Evolutionary conservation across 1,284 basidiomycete genomes (phyloP).

Genomic region (Irpex lacteus): DNA sequence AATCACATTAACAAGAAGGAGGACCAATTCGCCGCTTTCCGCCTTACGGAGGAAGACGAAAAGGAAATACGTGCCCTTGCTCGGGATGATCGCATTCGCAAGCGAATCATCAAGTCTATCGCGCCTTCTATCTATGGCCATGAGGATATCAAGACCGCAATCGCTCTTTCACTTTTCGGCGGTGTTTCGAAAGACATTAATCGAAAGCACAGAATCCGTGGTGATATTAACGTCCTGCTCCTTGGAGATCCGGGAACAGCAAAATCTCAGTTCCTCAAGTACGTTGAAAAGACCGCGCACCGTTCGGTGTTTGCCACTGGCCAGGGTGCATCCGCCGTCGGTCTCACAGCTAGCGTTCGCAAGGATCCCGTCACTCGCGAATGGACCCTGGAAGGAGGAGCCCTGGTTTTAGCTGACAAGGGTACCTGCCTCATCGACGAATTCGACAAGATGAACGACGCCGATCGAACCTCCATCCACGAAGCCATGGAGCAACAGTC

Average conservation of each 20-base stretch:
- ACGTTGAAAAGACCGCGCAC: conserved; percentile 97
- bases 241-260: conserved; percentile 98
- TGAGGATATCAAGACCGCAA: conserved; percentile 97
- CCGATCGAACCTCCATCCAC: conserved; percentile 96
- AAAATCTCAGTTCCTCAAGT: conserved; percentile 99
- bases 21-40: conserved; percentile 91
- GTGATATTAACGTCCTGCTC: conserved; percentile 95
- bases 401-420: conserved; percentile 96
- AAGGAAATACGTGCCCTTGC: conserved; percentile 85
- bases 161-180: conserved; percentile 93
- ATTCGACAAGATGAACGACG: conserved; percentile 99
- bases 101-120: conserved; percentile 97
- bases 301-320: conserved; percentile 98
- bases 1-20: conserved; percentile 99
- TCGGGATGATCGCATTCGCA: conserved; percentile 91
- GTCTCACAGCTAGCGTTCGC: conserved; percentile 96
- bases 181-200: conserved; percentile 96
- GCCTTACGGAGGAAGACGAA: conserved; percentile 96
- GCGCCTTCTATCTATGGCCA: conserved; percentile 99
- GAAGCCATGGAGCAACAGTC: conserved; percentile 99
- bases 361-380: conserved; percentile 97
- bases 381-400: conserved; percentile 99
- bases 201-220: conserved; percentile 93
- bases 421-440: conserved; percentile 99
- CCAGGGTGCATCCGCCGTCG: conserved; percentile 96